Evolutionary conservation across 768 basidiomycete genomes (phyloP).

Genomic region (Amanita thiersii): DNA sequence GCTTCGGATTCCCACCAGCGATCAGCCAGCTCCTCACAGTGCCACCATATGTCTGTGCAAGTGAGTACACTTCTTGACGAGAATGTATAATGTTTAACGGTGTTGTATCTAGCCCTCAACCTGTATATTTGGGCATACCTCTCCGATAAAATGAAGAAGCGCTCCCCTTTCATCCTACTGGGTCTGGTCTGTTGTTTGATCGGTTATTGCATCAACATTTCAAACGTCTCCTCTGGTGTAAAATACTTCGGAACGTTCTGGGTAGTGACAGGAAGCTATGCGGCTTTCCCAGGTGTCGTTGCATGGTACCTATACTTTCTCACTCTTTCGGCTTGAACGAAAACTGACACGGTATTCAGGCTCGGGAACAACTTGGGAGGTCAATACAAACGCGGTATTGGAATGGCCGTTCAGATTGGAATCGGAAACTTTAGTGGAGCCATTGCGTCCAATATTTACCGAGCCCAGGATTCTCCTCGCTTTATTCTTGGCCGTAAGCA

Average conservation of each 20-base stretch:
- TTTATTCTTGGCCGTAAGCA: constrained; percentile 56
- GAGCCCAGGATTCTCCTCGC: constrained; percentile 48
- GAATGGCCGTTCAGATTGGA: constrained; percentile 63
- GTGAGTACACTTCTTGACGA: constrained; percentile 27
- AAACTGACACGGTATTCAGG: constrained; percentile 27
- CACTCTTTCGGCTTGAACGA: neutral
- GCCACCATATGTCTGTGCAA: constrained; percentile 57
- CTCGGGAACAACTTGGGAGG: constrained; percentile 59
- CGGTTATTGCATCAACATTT: neutral
- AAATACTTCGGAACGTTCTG: constrained; percentile 13
- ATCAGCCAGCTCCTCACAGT: constrained; percentile 61
- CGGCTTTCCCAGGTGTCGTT: constrained; percentile 49
- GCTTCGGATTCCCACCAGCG: constrained; percentile 50
- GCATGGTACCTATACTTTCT: constrained; percentile 41
- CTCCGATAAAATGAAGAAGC: constrained; percentile 49
- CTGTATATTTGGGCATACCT: constrained; percentile 44
- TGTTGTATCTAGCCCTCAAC: constrained; percentile 33
- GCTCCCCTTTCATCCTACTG: neutral
- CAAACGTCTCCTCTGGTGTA: neutral
- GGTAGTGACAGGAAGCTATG: constrained; percentile 55
- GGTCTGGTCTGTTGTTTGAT: neutral
- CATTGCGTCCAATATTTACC: constrained; percentile 57
- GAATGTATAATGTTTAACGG: neutral
- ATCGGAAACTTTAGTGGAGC: constrained; percentile 61
- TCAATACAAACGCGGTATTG: constrained; percentile 63